Evolutionary conservation across 768 basidiomycete genomes (phyloP), one percentile per base, ranked within the genome.

Genomic region (Leccinum aurantiacum): DNA sequence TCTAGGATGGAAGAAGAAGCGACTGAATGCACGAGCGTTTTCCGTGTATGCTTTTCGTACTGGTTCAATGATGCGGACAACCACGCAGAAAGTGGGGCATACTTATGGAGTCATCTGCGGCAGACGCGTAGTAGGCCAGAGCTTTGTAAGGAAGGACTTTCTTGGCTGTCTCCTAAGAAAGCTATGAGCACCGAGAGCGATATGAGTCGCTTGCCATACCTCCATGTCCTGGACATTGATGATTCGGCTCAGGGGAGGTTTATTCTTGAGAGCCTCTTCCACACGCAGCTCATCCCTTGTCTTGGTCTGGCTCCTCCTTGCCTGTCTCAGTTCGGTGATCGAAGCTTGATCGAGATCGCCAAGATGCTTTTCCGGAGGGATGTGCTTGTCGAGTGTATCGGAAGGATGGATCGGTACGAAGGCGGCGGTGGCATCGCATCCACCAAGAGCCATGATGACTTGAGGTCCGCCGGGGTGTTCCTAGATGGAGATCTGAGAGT

Each of bases 401-500:
- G 88, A 84, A 3, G 95, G 87, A 74, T 98, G 95, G 47, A 97
- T 91, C 6, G 90, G 89, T 61, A 89, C 82, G 69, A 88, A 91
- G 4, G 78, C 88, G 6, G 74, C 74, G 0, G 90, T 91, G n/a
- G 92, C 93, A 71, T 95, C 95, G 61, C 80, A 82, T 9, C 95
- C 95, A 9, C 85, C 94, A 66, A 93, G 91, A 67, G 85, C 87
- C 19, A 96, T 69, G 61, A 98, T 91, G 67, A 93, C 89, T 58
- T 83, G 81, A 17, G 87, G 77, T 3, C 95, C 95, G 19, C 95
- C 94, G 7, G 90, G 90, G 65, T 92, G 90, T 53, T 87, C 82
- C 86, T 89, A 63, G 27, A 64, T 33, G 56, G 14, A 25, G 44
- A 67, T 49, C 59, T 24, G 33, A 54, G 13, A 13, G 49, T 67